Conservation (phyloP, 768 basidiomycete species). For the Pholiota molesta region DNA sequence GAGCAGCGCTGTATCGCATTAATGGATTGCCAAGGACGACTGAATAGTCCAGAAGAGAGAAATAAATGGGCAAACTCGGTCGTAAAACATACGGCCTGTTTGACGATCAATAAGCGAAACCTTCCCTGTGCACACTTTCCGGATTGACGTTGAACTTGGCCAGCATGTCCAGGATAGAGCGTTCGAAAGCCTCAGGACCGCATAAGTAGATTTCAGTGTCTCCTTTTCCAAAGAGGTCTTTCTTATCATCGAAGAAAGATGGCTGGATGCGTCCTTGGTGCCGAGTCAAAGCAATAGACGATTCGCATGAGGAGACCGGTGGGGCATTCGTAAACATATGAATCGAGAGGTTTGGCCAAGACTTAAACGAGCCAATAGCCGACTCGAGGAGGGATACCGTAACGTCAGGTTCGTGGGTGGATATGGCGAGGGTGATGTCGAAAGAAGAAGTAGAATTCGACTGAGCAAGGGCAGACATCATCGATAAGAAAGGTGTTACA, state of each 20-base stretch:
- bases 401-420: constrained; percentile 58
- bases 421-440: constrained; percentile 51
- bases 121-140: constrained; percentile 40
- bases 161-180: constrained; percentile 35
- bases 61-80: background rate
- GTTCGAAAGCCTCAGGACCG: constrained; percentile 52
- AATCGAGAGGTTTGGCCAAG: constrained; percentile 29
- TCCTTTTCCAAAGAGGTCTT: constrained; percentile 18
- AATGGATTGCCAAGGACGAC: background rate
- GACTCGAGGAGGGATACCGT: constrained; percentile 44
- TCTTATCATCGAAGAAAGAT: constrained; percentile 27
- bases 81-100: background rate
- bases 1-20: background rate
- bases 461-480: constrained; percentile 37
- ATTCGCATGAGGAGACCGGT: constrained; percentile 2
- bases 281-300: constrained; percentile 8
- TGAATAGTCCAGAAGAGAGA: background rate
- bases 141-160: constrained; percentile 36
- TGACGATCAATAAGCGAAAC: constrained; percentile 15
- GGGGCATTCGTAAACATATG: constrained; percentile 42
- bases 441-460: constrained; percentile 14
- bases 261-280: constrained; percentile 15
- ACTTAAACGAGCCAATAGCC: constrained; percentile 23
- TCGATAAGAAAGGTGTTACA: constrained; percentile 63
- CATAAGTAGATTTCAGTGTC: constrained; percentile 46